Evolutionary conservation across 2,329 filamentous ascomycete genomes (phyloP), one percentile per base, ranked within the genome.

Genomic region (Colletotrichum lupini): DNA sequence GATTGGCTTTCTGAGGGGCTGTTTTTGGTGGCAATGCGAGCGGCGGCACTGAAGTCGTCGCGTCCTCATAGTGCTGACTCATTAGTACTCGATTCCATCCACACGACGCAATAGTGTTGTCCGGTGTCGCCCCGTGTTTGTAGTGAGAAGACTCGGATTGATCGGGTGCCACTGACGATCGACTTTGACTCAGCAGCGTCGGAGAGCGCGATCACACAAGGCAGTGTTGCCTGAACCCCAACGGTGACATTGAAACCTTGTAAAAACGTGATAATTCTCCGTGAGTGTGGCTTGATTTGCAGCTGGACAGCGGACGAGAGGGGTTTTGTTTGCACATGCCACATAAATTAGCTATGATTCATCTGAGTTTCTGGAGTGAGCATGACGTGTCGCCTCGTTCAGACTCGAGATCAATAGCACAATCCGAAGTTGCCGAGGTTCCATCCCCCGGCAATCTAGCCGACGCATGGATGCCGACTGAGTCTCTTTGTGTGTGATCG

Each of bases 1-100:
- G 46, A 26, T 60, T 35, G 5, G 67, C 67, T 42, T 49, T 70
- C 49, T 22, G 67, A 16, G 14, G 60, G 3, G 49, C 16, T 22
- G 22, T 24, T 3, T 28, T 49, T 49, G n/a, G 55, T 26, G 56
- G 37, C 11, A 53, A 37, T 26, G 28, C 49, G 19, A 32, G 70
- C 70, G 67, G 67, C 70, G 67, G 67, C 70, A 66, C 46, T 42
- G 60, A 26, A 66, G 67, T 70, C 70, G 70, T 73, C 70, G 70
- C 70, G 56, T 35, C 49, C 52, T 60, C 70, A 70, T 65, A 19
- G 11, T 66, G 46, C 35, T 61, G 70, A 58, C 37, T 73, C 70
- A 73, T 73, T 63, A 57, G 70, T 61, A 64, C 22, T 62, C 22
- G 16, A 12, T 73, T 56, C 67, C 67, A 73, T 73, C 30, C 26